A percentile compares a stretch with the other conserved stretches of the same genome.
Conservation (phyloP, 176 grass and related monocot species). For the Zea luxurians region DNA sequence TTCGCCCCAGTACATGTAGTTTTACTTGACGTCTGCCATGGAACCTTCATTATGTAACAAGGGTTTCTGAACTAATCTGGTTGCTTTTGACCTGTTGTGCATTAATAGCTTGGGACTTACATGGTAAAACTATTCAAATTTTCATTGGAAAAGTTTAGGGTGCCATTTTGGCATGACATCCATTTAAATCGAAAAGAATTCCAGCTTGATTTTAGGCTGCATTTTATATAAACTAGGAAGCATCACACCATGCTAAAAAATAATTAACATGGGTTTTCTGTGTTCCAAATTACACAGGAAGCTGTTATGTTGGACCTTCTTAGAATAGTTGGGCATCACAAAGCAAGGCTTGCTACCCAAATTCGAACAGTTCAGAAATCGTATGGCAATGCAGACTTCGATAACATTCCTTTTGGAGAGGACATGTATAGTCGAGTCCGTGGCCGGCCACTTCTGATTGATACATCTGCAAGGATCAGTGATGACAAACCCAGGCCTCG, state of each 20-base stretch:
- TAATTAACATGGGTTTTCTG: conserved; percentile 7
- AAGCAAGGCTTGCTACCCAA: conserved; percentile 93
- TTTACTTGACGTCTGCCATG: conserved; percentile 24
- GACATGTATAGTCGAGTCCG: conserved; percentile 56
- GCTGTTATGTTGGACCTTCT: conserved; percentile 92
- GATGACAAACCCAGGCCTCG: conserved; percentile 65
- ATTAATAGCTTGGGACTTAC: conserved; percentile 2
- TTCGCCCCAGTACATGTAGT: neutral
- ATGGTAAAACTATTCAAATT: neutral
- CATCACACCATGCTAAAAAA: neutral
- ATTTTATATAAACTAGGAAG: conserved; percentile 19
- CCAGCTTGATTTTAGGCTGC: conserved; percentile 14
- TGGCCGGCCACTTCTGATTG: conserved; percentile 72
- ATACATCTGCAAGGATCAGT: conserved; percentile 66
- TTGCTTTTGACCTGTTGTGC: conserved; percentile 2
- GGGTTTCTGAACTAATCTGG: conserved; percentile 3
- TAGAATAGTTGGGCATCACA: conserved; percentile 93
- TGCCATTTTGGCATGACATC: neutral
- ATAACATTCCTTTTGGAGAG: conserved; percentile 92
- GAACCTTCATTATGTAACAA: neutral
- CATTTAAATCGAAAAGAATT: conserved; percentile 17
- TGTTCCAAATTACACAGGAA: conserved; percentile 68
- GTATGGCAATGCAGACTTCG: conserved; percentile 82
- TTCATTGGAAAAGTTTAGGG: conserved; percentile 13
- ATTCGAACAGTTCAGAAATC: conserved; percentile 98